phyloP scores from a whole-genome alignment of 352 stramenopile species.

The Phytophthora vignae region DNA sequence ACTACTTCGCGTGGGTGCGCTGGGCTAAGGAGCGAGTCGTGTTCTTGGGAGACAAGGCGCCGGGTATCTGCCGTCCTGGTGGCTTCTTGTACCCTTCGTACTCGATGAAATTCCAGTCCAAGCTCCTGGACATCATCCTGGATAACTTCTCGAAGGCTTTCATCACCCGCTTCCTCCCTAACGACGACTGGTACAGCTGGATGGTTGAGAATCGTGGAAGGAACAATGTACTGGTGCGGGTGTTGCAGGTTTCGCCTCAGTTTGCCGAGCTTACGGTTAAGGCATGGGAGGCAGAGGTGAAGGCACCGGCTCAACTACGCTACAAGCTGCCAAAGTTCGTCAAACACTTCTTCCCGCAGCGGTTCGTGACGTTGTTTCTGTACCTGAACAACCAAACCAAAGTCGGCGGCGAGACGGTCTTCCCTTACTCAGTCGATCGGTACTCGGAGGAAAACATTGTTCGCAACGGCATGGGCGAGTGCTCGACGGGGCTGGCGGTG shows the following conservation, averaged over 20 bases:
- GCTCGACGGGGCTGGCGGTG: conserved; percentile 76
- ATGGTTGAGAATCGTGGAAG: conserved; percentile 56
- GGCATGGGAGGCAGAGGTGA: conserved; percentile 60
- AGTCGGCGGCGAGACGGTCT: conserved; percentile 97
- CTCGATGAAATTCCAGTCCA: conserved; percentile 59
- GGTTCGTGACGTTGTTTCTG: conserved; percentile 96
- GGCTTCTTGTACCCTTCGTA: conserved; percentile 68
- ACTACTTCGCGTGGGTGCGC: conserved; percentile 78
- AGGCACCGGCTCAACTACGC: conserved; percentile 17
- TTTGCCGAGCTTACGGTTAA: conserved; percentile 60
- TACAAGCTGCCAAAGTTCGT: conserved; percentile 69
- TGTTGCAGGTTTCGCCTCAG: conserved; percentile 56
- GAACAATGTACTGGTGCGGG: conserved; percentile 66
- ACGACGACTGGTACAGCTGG: conserved; percentile 71
- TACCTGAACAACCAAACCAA: conserved; percentile 97
- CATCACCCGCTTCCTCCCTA: conserved; percentile 51
- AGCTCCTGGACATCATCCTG: conserved; percentile 55
- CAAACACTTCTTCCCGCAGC: conserved; percentile 88
- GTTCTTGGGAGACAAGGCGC: conserved; percentile 50
- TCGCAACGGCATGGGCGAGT: conserved; percentile 82
- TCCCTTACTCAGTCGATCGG: conserved; percentile 87
- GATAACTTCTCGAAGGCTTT: conserved; percentile 59
- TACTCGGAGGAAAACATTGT: conserved; percentile 76
- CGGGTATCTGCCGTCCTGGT: conserved; percentile 43
- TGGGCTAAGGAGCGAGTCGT: conserved; percentile 75